Conservation (phyloP, 768 basidiomycete species). For the Termitomyces sp. region DNA sequence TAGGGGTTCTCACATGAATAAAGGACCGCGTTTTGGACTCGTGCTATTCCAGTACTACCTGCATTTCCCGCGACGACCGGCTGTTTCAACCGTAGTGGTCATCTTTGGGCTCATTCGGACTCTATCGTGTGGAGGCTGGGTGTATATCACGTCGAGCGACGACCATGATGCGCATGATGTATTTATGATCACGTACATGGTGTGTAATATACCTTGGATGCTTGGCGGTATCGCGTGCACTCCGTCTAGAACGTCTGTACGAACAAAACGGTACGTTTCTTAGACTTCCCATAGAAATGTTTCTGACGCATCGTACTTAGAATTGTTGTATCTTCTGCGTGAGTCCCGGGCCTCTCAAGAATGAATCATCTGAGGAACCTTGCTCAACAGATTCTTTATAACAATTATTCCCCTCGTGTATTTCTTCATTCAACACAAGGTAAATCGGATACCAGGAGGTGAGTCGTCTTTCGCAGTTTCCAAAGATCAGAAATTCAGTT, state of each 20-base stretch:
- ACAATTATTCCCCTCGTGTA: conserved; percentile 71
- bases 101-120: conserved; percentile 66
- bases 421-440: conserved; percentile 84
- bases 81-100: conserved; percentile 47
- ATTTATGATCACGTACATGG: conserved; percentile 83
- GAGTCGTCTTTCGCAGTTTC: conserved; percentile 10
- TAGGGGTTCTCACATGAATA: not conserved
- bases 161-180: conserved; percentile 82
- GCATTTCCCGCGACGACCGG: conserved; percentile 35
- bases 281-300: not conserved
- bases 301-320: conserved; percentile 24
- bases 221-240: conserved; percentile 58
- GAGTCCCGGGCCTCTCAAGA: conserved; percentile 13
- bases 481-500: not conserved
- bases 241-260: conserved; percentile 32
- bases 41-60: conserved; percentile 60
- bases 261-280: conserved; percentile 44
- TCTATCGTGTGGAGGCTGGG: conserved; percentile 86
- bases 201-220: conserved; percentile 90
- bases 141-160: conserved; percentile 82
- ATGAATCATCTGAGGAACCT: not conserved
- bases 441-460: conserved; percentile 76
- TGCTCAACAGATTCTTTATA: conserved; percentile 57
- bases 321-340: conserved; percentile 47
- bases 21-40: conserved; percentile 72